Conservation (phyloP, 441 rosid species). For the Raphanus hybrid region DNA sequence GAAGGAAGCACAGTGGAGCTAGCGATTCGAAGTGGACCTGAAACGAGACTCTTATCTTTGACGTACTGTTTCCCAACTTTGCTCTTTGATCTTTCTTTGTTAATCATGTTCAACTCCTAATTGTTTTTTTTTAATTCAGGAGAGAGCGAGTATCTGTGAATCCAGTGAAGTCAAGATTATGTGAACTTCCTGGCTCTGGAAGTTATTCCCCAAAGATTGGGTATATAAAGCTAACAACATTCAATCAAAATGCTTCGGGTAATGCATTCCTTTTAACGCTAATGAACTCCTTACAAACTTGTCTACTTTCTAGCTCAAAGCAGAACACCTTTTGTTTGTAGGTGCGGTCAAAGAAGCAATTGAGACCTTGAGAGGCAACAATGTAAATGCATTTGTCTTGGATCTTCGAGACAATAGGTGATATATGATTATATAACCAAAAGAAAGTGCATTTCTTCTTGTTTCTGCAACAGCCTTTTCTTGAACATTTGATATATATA, state of each 20-base stretch:
- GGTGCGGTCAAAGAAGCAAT: slow-evolving; percentile 91
- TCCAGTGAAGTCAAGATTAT: slow-evolving; percentile 91
- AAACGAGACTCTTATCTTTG: slow-evolving; percentile 70
- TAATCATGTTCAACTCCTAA: no score
- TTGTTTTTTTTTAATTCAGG: slow-evolving; percentile 46
- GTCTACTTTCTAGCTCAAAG: slow-evolving; percentile 4
- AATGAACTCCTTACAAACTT: not conserved
- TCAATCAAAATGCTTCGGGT: slow-evolving; percentile 94
- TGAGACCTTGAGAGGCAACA: slow-evolving; percentile 64
- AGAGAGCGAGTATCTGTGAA: slow-evolving; percentile 80
- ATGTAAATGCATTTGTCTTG: slow-evolving; percentile 77
- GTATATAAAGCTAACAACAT: slow-evolving; percentile 84
- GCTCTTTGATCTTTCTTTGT: no score
- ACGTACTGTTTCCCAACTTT: no score
- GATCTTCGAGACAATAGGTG: slow-evolving; percentile 99
- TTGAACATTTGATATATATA: slow-evolving; percentile 13
- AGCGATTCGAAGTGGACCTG: slow-evolving; percentile 76
- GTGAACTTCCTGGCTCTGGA: slow-evolving; percentile 75
- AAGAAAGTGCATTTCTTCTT: slow-evolving; percentile 32
- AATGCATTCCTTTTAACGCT: slow-evolving; percentile 29
- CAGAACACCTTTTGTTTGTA: slow-evolving; percentile 32
- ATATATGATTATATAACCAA: slow-evolving; percentile 40
- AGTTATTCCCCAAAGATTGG: slow-evolving; percentile 77
- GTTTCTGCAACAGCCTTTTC: slow-evolving; percentile 19
- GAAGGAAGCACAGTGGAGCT: slow-evolving; percentile 90